Percentiles rank a stretch among this genome's conserved stretches.
phyloP scores from a whole-genome alignment of 441 rosid species.

The Eruca vesicaria region DNA sequence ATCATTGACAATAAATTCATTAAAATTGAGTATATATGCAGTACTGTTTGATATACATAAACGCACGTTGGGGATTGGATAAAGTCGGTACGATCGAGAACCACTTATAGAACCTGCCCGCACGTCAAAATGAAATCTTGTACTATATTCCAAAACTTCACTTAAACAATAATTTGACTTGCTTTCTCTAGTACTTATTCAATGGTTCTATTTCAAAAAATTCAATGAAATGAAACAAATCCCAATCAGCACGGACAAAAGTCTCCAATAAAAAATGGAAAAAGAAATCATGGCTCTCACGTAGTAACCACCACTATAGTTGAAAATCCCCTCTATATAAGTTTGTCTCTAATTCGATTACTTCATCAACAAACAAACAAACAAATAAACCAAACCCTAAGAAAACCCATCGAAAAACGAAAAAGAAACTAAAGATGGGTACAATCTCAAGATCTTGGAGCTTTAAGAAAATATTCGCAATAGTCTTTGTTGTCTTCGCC shows the following conservation, averaged over 20 bases:
- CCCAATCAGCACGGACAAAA: constrained; percentile 30
- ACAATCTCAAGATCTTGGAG: constrained; percentile 38
- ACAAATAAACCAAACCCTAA: neutral
- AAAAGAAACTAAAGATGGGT: constrained; percentile 40
- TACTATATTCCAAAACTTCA: constrained; percentile 8
- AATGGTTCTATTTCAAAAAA: neutral
- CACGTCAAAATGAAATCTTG: constrained; percentile 43
- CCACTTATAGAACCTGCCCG: constrained; percentile 43
- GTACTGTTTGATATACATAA: neutral
- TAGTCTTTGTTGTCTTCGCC: constrained; percentile 26
- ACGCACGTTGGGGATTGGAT: constrained; percentile 24
- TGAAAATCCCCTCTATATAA: constrained; percentile 21
- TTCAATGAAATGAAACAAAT: constrained; percentile 17
- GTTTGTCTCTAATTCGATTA: constrained; percentile 22
- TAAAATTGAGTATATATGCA: neutral
- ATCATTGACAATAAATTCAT: neutral
- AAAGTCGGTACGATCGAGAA: constrained; percentile 24
- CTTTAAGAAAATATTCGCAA: constrained; percentile 30
- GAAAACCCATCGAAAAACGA: neutral
- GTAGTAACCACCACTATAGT: constrained; percentile 36
- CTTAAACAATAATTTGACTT: constrained; percentile 30
- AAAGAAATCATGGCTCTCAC: constrained; percentile 51
- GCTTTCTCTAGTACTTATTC: neutral
- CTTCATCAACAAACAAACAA: constrained; percentile 24
- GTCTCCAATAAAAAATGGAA: constrained; percentile 9